Evolutionary conservation across 164 flowering plant species (phyloP).

Genomic region (Annona cherimola): DNA sequence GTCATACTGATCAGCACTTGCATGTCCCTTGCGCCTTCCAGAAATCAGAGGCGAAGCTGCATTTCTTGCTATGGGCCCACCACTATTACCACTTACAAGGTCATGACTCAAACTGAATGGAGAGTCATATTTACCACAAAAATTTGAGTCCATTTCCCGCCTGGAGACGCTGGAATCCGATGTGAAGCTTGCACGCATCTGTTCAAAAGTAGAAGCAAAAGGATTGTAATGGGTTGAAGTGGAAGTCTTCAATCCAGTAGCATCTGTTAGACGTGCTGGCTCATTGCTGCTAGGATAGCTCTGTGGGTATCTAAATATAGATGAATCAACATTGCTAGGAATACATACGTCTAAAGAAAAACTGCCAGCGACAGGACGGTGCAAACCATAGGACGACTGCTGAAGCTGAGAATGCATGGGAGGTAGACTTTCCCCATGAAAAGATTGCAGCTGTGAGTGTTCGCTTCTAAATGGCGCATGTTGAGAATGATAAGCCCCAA

Average conservation of each 20-base stretch:
- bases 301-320: slow-evolving; percentile 22
- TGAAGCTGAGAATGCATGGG: slow-evolving; percentile 28
- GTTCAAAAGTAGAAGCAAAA: slow-evolving; percentile 68
- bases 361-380: slow-evolving; percentile 18
- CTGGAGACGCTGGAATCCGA: slow-evolving; percentile 31
- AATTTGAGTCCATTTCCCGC: slow-evolving; percentile 29
- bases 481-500: slow-evolving; percentile 2
- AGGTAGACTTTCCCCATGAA: slow-evolving; percentile 19
- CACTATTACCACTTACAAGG: slow-evolving; percentile 23
- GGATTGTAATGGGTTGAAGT: slow-evolving; percentile 48
- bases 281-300: slow-evolving; percentile 30
- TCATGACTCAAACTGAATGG: slow-evolving; percentile 26
- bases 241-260: slow-evolving; percentile 38
- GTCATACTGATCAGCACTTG: slow-evolving; percentile 61
- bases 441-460: slow-evolving; percentile 19
- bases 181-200: slow-evolving; percentile 37
- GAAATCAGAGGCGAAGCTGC: slow-evolving; percentile 32
- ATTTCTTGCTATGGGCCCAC: slow-evolving; percentile 25
- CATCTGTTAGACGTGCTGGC: slow-evolving; percentile 25
- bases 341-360: slow-evolving; percentile 20
- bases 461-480: slow-evolving; percentile 16
- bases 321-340: slow-evolving; percentile 23
- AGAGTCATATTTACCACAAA: slow-evolving; percentile 20
- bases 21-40: slow-evolving; percentile 14
- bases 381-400: slow-evolving; percentile 22